Evolutionary conservation across 352 stramenopile species (phyloP), one percentile per base, ranked within the genome.

Genomic region (Phytophthora boehmeriae): DNA sequence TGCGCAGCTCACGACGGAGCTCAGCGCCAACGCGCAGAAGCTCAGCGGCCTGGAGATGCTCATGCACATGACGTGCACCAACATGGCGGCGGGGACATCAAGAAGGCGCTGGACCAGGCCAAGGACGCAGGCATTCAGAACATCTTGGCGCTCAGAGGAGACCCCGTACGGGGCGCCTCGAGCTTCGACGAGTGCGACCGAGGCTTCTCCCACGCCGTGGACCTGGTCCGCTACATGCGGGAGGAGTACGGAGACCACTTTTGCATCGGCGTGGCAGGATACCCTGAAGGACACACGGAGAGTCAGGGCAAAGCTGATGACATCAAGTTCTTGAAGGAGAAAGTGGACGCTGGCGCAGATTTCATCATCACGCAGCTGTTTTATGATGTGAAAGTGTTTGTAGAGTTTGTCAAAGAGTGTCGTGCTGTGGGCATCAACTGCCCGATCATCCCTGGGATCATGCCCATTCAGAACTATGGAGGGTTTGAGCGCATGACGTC

Each of bases 281-380:
- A 99, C 84, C 97, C 98, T 3, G 98, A 99, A 71, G 96, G 95
- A 54, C 97, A 99, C 76, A 76, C 93, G 2, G 97, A 98, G 68
- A 86, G 87, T 25, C 84, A 90, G 3, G 76, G 89, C 67, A 70
- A 81, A 49, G 71, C 98, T 35, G 88, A 86, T 35, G 97, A 99
- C 70, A 97, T 99, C 73, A 73, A 89, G 60, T 99, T 98, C 78
- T 75, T 99, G 17, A 99, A 99, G 70, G 79, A 95, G 51, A 99
- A 98, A 66, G 75, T 98, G 19, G 98, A 99, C 68, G 97, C 97
- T 17, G 98, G 98, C 49, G 96, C 95, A 28, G 96, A 99, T 57
- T 98, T 99, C 57, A 94, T 99, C 59, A 97, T 99, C 66, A 99
- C 97, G 30, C 97, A 99, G 88, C 98, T 99, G 76, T 99, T 99